A percentile compares a stretch with the other conserved stretches of the same genome.
These are phyloP conservation scores for Fusarium vanettenii DNA, from an alignment of 2,329 filamentous ascomycete species.

Conservation along the genomic window DNA sequence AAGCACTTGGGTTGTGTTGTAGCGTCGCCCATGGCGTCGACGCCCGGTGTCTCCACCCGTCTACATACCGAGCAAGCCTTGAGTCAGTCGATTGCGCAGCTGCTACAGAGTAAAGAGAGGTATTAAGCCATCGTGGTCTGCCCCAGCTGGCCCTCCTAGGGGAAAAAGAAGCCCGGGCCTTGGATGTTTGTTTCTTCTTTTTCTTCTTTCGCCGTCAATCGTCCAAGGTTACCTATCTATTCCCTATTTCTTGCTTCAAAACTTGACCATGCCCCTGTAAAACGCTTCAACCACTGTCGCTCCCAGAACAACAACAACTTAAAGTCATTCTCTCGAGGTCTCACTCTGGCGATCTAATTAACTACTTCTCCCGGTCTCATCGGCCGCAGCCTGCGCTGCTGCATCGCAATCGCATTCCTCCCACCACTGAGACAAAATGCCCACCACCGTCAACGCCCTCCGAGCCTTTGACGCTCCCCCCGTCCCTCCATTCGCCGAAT, in stretches of 20 bases:
- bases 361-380: neutral
- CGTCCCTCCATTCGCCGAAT: slow-evolving; percentile 40
- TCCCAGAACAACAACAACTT: neutral
- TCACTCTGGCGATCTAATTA: neutral
- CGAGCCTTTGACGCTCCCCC: slow-evolving; percentile 42
- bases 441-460: slow-evolving; percentile 41
- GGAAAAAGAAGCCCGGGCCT: neutral
- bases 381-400: neutral
- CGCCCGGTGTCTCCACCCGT: slow-evolving; percentile 29
- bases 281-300: neutral
- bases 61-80: slow-evolving; percentile 24
- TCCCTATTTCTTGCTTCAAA: neutral
- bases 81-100: slow-evolving; percentile 36
- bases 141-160: slow-evolving; percentile 4
- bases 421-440: slow-evolving; percentile 35
- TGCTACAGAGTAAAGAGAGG: too few species aligned
- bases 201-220: neutral
- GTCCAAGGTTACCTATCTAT: neutral
- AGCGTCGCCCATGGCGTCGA: slow-evolving; percentile 30
- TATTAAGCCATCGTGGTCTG: slow-evolving; percentile 43
- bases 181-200: neutral
- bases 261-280: neutral
- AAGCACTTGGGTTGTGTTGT: slow-evolving; percentile 12
- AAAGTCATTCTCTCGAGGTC: neutral
- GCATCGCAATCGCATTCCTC: slow-evolving; percentile 10